Percentiles rank a stretch among this genome's conserved stretches.
Evolutionary conservation across 495 filamentous ascomycete genomes (phyloP).

Genomic region (Penicillium turbatum): DNA sequence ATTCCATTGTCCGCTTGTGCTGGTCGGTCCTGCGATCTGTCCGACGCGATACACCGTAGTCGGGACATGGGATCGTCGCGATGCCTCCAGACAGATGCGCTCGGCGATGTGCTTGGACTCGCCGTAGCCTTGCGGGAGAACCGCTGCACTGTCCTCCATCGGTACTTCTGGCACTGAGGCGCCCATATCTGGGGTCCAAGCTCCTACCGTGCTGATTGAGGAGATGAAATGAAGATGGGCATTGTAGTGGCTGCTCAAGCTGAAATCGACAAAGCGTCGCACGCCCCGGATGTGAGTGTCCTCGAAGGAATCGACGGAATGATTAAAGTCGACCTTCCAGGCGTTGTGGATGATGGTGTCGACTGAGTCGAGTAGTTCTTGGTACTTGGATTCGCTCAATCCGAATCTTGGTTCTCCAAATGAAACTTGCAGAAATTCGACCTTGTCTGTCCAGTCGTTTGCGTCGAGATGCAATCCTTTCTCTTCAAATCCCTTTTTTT

Average conservation of each 20-base stretch:
- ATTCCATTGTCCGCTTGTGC: conserved; percentile 31
- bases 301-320: conserved; percentile 51
- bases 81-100: conserved; percentile 46
- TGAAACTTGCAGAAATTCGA: conserved; percentile 50
- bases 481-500: conserved; percentile 17
- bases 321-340: conserved; percentile 64
- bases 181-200: conserved; percentile 26
- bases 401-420: conserved; percentile 48
- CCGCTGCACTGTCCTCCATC: conserved; percentile 36
- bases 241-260: conserved; percentile 35
- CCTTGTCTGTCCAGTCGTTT: conserved; percentile 12
- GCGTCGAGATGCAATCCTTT: conserved; percentile 16
- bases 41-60: conserved; percentile 52
- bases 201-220: conserved; percentile 46
- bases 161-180: conserved; percentile 44
- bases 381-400: conserved; percentile 36
- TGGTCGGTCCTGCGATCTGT: conserved; percentile 52
- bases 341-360: conserved; percentile 58
- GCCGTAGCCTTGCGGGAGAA: conserved; percentile 48
- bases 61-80: conserved; percentile 34
- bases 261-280: conserved; percentile 51
- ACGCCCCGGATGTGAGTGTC: conserved; percentile 52
- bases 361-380: conserved; percentile 37
- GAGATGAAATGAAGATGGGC: conserved; percentile 55
- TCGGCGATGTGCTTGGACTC: conserved; percentile 54